Base-by-base conservation (phyloP, 495 filamentous ascomycete species). In the Xylaria bambusicola region DNA sequence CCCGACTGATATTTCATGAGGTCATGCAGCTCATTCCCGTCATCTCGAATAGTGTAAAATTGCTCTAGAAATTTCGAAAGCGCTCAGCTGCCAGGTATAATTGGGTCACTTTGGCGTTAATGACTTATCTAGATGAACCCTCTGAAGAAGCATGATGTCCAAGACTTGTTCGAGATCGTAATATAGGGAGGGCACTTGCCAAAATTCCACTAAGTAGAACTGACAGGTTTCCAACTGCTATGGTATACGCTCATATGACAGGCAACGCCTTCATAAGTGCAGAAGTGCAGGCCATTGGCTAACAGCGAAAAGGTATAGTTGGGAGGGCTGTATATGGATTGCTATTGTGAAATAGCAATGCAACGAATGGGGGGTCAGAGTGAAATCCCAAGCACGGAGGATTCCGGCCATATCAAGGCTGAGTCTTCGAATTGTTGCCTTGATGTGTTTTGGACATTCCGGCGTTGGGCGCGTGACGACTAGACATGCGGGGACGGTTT, bases 381-480 rank as follows among this genome's bases (percentile, higher is more conserved):
- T 40, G 55, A 36, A 20, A 21, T 21, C 31, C 35, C 15, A 49
- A 31, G 31, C 13, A 41, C n/a, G 18, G 15, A 6, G 41, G 21
- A 10, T 47, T 41, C 41, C 35, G 35, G 33, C 49, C 8, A 20
- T 48, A 38, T 57, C 55, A 41, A 57, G 55, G 45, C 45, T 57
- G 55, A 57, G 45, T 20, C n/a, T 57, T 21, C 20, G 35, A 57
- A 48, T 40, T 35, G 26, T 41, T 36, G 41, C 10, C 35, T 57
- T n/a, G 33, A 42, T 24, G 33, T 33, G 41, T 49, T 57, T 41
- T 49, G 44, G 55, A 23, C 44, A 49, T 49, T 57, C 27, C 41
- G 44, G 55, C 42, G 55, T 57, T 24, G 33, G n/a, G 45, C 54
- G 42, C 55, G 55, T 57, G 55, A 57, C 31, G 38, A 45, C 5